Evolutionary conservation across 179 eudicot genomes (phyloP), one percentile per base, ranked within the genome.

Genomic region (Silene coronaria): DNA sequence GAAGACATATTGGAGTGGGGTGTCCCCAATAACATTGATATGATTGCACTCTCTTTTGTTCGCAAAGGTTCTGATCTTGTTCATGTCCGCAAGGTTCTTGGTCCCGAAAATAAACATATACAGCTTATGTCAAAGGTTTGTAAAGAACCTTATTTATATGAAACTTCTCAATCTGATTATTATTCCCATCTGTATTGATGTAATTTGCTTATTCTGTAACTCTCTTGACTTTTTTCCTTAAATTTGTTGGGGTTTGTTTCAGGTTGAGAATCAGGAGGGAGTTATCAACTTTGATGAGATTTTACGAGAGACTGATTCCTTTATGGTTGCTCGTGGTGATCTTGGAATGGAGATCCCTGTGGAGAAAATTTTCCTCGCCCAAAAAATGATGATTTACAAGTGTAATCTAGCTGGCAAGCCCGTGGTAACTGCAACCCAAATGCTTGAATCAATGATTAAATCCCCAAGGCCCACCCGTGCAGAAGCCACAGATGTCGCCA

Each of bases 261-360:
- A 84, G 87, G 82, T 84, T 81, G 87, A 84, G 67, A 84, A 81
- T 38, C 87, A 84, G 67, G 84, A 84, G 71, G 87, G 87, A 48
- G 82, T 84, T 14, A 65, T 76, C 67, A 84, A 84, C 71, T 81
- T 84, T 34, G 84, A 84, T 17, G 86, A 84, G 24, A 81, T 84
- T 27, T n/a, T 84, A 46, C 80, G 78, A 1, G 79, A 84, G 75
- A 78, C 84, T 2, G 86, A 84, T 32, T 74, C 86, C 5, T 84
- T 81, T 36, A 84, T 84, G 86, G 86, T 84, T 63, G 86, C 86
- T 4, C 79, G 86, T 30, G 86, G 88, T 66, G 88, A 85, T 61
- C 88, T 85, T 27, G 88, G 88, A 60, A 85, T 85, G 88, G 88
- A 85, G 65, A 85, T 85, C 55, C 88, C 88, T 9, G 82, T 85